A percentile compares a stretch with the other conserved stretches of the same genome.
Evolutionary conservation across 2,329 filamentous ascomycete genomes (phyloP).

Genomic region (Scytalidium lignicola): DNA sequence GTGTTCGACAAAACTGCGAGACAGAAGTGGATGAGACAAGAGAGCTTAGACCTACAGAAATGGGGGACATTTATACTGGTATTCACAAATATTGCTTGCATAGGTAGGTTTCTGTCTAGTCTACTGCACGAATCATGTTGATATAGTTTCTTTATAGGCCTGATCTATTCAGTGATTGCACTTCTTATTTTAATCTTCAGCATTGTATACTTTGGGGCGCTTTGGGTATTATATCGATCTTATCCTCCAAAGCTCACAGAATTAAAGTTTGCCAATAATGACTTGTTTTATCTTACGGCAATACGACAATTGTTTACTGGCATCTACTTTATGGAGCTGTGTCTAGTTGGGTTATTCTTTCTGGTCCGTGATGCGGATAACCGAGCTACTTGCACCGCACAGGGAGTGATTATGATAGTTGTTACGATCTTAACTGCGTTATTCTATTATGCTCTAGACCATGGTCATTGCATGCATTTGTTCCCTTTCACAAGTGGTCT

Average conservation of each 20-base stretch:
- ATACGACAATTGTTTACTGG: constrained; percentile 5
- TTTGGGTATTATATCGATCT: constrained; percentile 13
- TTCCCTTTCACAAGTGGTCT: too few relatives aligned
- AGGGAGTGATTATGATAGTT: constrained; percentile 4
- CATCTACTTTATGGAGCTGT: constrained; percentile 7
- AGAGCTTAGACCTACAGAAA: constrained; percentile 1
- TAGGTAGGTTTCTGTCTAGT: constrained; percentile 10
- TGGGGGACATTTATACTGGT: constrained; percentile 11
- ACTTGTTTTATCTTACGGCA: constrained; percentile 41
- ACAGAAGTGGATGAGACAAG: constrained; percentile 6
- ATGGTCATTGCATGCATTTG: too few relatives aligned
- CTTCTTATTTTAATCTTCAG: constrained; percentile 13
- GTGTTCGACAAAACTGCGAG: constrained; percentile 5
- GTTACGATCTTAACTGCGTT: constrained; percentile 4
- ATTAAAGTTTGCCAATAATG: constrained; percentile 57
- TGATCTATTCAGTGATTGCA: constrained; percentile 18
- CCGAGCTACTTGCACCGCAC: background rate
- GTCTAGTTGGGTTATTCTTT: constrained; percentile 5
- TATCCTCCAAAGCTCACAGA: constrained; percentile 9
- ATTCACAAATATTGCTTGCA: constrained; percentile 13
- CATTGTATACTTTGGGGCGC: constrained; percentile 11
- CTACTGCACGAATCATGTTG: background rate
- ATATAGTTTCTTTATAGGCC: constrained; percentile 9
- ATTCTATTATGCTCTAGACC: constrained; percentile 31
- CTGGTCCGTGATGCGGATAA: constrained; percentile 2